These are phyloP conservation scores for Chenopodium formosanum DNA, from an alignment of 148 eudicot genomes.

Conservation along the genomic window DNA sequence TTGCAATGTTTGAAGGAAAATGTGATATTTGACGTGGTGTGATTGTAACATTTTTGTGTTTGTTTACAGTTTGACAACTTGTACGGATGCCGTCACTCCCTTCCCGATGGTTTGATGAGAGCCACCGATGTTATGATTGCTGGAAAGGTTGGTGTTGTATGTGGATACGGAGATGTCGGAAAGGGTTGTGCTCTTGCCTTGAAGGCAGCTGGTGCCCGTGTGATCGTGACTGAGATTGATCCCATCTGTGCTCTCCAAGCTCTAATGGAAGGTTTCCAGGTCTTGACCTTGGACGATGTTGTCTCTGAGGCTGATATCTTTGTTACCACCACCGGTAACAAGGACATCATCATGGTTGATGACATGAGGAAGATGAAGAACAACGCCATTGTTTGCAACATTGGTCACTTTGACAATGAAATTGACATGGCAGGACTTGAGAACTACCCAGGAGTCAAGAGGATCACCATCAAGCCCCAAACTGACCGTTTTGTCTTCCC, in stretches of 20 bases:
- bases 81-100: constrained; percentile 99
- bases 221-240: constrained; percentile 86
- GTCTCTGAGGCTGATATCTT: constrained; percentile 84
- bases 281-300: constrained; percentile 71
- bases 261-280: constrained; percentile 84
- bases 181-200: constrained; percentile 95
- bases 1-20: too few species aligned
- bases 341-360: constrained; percentile 96
- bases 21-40: not conserved
- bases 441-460: constrained; percentile 83
- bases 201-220: constrained; percentile 92
- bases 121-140: constrained; percentile 99
- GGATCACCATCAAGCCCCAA: constrained; percentile 94
- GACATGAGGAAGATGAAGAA: constrained; percentile 98
- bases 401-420: constrained; percentile 97
- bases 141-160: constrained; percentile 86
- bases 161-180: constrained; percentile 97
- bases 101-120: constrained; percentile 97
- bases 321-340: constrained; percentile 97
- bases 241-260: constrained; percentile 98
- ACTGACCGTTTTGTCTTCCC: constrained; percentile 93
- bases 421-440: constrained; percentile 92
- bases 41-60: constrained; percentile 10
- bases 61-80: constrained; percentile 86
- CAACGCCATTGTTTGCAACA: constrained; percentile 99